Base-by-base conservation (phyloP, 1,284 basidiomycete species). In the Puccinia coronata region DNA sequence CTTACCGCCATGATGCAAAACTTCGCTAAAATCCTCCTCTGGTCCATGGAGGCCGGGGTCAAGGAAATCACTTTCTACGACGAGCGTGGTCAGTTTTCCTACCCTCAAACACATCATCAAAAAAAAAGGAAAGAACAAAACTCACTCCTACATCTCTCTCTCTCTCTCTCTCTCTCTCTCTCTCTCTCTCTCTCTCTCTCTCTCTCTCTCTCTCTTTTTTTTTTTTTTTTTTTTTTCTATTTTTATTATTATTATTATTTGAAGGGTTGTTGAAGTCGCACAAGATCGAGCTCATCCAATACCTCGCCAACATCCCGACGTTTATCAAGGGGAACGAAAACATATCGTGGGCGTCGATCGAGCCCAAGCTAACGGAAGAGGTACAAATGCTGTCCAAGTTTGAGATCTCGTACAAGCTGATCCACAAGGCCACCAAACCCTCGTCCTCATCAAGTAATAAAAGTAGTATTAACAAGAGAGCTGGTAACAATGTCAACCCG, bases 11-110 rank as follows among this genome's bases (percentile, higher is more conserved):
- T 79, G 28, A 0, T 51, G 4, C 12, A 69, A 20, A 65, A 79
- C 55, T 28, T 70, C 9, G 20, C 51, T 8, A 51, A 57, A 31
- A 39, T 70, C 20, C 34, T 79, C 12, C 47, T 39, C 1, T 79
- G 76, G 76, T 34, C 76, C 18, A 69, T 67, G 41, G 23, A 57
- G 18, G 55, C 47, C 34, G 76, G 65, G 14, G 43, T 79, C 41
- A 34, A 79, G 23, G 76, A 79, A 34, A 39, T 79, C 25, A 69
- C 76, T 12, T 70, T 79, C 41, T 79, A 79, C 28, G 76, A 79
- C 41, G 76, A 79, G 59, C 61, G 76, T 28, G 76, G 76, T 79
- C 36, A 34, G 55, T 61, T 43, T 43, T 25, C 25, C n/a, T 73
- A n/a, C 2, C 16, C 51, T 36, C 1, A 36, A 47, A 28, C 25